These are phyloP conservation scores for Metschnikowia vanudenii DNA, from an alignment of 805 yeast genomes.

Conservation along the genomic window DNA sequence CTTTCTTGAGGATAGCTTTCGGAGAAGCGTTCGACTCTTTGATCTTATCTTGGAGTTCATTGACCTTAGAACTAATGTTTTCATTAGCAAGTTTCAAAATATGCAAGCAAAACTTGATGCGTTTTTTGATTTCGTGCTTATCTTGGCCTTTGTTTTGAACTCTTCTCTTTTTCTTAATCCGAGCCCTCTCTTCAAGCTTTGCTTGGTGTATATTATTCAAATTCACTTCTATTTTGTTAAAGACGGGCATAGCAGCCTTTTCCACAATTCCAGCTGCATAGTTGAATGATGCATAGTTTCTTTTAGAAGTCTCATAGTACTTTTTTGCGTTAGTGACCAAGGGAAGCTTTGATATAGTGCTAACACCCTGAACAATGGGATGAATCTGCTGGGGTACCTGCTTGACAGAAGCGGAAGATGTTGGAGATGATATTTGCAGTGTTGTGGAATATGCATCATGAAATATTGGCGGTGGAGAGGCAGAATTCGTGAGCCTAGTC, in stretches of 20 bases:
- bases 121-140: conserved; percentile 62
- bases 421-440: conserved; percentile 16
- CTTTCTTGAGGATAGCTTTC: conserved; percentile 1
- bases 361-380: conserved; percentile 40
- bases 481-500: conserved; percentile 32
- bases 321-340: conserved; percentile 49
- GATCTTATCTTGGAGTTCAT: conserved; percentile 53
- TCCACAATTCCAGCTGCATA: conserved; percentile 63
- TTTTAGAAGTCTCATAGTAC: conserved; percentile 45
- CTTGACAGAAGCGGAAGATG: conserved; percentile 14
- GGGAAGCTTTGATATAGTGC: conserved; percentile 39
- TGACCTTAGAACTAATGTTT: conserved; percentile 67
- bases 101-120: conserved; percentile 76
- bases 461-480: conserved; percentile 21
- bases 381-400: conserved; percentile 25
- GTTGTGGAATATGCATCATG: conserved; percentile 7
- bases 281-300: conserved; percentile 48
- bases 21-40: conserved; percentile 37
- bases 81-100: conserved; percentile 77
- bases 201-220: conserved; percentile 41
- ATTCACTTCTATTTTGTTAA: conserved; percentile 46
- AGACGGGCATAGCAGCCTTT: conserved; percentile 54
- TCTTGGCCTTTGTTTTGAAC: conserved; percentile 17
- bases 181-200: conserved; percentile 20
- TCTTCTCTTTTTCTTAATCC: conserved; percentile 16